phyloP scores from a whole-genome alignment of 208 protist genomes.

The Entamoeba invadens region DNA sequence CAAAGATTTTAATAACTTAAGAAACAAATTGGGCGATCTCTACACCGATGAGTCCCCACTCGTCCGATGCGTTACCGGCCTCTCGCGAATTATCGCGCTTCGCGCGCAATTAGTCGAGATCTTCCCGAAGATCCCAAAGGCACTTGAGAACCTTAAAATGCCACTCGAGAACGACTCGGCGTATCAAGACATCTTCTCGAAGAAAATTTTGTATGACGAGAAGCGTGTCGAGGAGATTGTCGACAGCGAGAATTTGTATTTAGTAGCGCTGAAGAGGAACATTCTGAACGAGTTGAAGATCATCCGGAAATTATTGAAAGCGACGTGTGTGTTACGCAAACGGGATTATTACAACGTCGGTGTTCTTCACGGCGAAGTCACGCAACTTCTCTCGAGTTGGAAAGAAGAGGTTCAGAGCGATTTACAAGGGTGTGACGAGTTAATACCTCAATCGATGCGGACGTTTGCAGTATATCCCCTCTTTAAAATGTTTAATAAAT shows the following conservation, averaged over 20 bases:
- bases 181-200: background rate
- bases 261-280: background rate
- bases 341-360: background rate
- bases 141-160: background rate
- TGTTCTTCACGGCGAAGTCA: background rate
- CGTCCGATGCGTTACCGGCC: background rate
- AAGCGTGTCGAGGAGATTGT: background rate
- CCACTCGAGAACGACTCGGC: background rate
- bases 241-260: background rate
- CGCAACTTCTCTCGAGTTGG: background rate
- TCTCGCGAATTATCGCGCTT: background rate
- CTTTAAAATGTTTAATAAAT: background rate
- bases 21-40: background rate
- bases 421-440: background rate
- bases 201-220: background rate
- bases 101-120: background rate
- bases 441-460: background rate
- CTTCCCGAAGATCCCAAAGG: background rate
- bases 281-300: background rate
- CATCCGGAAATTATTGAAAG: background rate
- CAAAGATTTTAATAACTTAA: background rate
- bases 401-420: background rate
- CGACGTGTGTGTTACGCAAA: background rate
- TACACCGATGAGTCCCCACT: background rate
- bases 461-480: background rate